Evolutionary conservation across 495 filamentous ascomycete species (phyloP).

Genomic region (Aspergillus carlsbadensis): DNA sequence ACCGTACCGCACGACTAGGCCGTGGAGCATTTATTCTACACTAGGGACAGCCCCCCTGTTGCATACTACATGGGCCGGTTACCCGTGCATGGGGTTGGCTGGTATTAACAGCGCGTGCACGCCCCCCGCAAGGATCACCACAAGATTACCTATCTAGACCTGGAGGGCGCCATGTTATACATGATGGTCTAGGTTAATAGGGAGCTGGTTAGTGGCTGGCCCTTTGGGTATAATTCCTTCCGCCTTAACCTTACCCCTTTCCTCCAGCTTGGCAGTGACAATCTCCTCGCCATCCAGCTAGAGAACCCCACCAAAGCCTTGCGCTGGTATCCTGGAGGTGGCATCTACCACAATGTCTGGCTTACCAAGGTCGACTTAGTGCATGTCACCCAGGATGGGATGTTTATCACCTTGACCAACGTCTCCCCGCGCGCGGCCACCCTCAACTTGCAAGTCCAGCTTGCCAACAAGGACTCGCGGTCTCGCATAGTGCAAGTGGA

Average conservation of each 20-base stretch:
- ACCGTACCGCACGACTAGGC: slow-evolving; percentile 10
- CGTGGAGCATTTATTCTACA: neutral
- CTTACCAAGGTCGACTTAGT: slow-evolving; percentile 3
- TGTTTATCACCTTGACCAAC: neutral
- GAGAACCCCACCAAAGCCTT: slow-evolving; percentile 4
- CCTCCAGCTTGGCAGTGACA: neutral
- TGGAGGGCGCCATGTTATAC: slow-evolving; percentile 9
- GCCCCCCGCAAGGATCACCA: neutral
- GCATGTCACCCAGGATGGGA: slow-evolving; percentile 6
- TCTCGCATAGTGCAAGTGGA: no score
- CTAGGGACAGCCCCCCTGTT: neutral
- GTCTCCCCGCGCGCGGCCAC: neutral
- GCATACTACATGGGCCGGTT: neutral
- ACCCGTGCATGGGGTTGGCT: slow-evolving; percentile 4
- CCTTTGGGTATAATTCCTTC: slow-evolving; percentile 10
- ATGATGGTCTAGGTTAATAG: slow-evolving; percentile 6
- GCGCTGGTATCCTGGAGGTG: slow-evolving; percentile 9
- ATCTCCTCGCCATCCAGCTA: neutral
- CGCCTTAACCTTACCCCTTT: slow-evolving; percentile 5
- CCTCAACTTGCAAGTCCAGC: neutral
- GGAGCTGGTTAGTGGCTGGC: slow-evolving; percentile 8
- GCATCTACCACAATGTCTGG: slow-evolving; percentile 12
- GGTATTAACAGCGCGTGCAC: neutral
- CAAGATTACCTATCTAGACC: neutral
- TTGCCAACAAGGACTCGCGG: neutral